Evolutionary conservation across 2,329 filamentous ascomycete species (phyloP).

Genomic region (Fusarium luffae): DNA sequence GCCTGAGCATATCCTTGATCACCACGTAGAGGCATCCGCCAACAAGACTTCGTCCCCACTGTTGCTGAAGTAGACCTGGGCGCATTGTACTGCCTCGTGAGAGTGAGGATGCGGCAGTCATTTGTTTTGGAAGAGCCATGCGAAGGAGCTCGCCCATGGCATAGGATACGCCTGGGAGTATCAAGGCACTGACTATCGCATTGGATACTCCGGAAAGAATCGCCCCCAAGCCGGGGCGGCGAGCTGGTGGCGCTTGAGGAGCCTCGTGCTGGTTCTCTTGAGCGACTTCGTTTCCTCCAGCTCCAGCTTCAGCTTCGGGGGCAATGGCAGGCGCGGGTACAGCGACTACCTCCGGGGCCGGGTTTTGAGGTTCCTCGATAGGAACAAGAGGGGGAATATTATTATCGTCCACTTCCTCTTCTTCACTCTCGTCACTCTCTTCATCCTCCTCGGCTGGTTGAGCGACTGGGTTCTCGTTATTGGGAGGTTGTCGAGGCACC

Average conservation of each 20-base stretch:
- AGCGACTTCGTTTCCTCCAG: constrained; percentile 6
- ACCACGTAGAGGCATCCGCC: constrained; percentile 92
- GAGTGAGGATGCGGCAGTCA: constrained; percentile 62
- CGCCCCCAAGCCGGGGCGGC: constrained; percentile 49
- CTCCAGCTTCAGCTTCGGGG: not conserved
- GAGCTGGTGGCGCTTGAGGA: constrained; percentile 51
- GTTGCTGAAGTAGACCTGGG: constrained; percentile 79
- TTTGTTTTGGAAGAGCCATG: constrained; percentile 72
- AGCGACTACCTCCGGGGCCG: not conserved
- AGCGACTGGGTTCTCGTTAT: constrained; percentile 6
- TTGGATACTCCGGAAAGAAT: constrained; percentile 59
- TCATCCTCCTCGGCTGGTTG: constrained; percentile 4
- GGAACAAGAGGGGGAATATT: not conserved
- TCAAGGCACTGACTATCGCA: constrained; percentile 66
- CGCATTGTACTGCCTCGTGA: constrained; percentile 49
- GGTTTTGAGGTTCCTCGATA: not conserved
- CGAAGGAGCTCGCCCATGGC: constrained; percentile 81
- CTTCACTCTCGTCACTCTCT: not conserved
- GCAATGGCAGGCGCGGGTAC: not conserved
- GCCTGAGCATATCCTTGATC: constrained; percentile 73
- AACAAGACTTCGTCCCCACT: constrained; percentile 89
- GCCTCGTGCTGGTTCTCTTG: constrained; percentile 47
- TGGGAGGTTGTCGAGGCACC: constrained; percentile 4
- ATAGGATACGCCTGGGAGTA: constrained; percentile 85
- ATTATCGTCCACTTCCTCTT: not conserved